phyloP scores from a whole-genome alignment of 495 filamentous ascomycete species.

The Articulospora tetracladia region DNA sequence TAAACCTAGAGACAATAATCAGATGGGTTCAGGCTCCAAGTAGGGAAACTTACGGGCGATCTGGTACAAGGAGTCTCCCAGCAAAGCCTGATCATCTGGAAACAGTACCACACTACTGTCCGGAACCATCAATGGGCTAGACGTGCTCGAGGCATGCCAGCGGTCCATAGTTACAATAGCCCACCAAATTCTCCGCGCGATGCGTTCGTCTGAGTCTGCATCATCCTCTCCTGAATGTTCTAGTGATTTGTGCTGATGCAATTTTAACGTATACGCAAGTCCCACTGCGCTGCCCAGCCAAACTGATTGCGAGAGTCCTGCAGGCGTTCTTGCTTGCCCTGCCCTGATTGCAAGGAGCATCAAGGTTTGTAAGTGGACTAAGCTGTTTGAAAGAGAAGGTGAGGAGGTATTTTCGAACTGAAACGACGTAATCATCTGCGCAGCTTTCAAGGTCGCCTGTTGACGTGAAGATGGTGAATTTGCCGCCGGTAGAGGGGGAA shows the following conservation, averaged over 20 bases:
- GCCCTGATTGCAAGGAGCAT: constrained; percentile 56
- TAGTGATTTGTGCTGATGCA: constrained; percentile 37
- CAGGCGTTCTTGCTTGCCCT: constrained; percentile 38
- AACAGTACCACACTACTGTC: constrained; percentile 59
- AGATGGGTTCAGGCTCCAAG: neutral
- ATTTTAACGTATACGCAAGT: constrained; percentile 53
- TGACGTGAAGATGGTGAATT: constrained; percentile 31
- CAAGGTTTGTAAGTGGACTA: constrained; percentile 61
- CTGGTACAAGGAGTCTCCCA: constrained; percentile 61
- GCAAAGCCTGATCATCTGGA: constrained; percentile 58
- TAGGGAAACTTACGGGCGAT: constrained; percentile 59
- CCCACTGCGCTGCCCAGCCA: constrained; percentile 55
- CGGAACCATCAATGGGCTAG: constrained; percentile 51
- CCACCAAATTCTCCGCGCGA: constrained; percentile 72
- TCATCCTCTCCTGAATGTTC: constrained; percentile 31
- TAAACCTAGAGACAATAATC: constrained; percentile 24
- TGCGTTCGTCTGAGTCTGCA: constrained; percentile 64
- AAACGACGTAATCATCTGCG: constrained; percentile 47
- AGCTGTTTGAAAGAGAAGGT: constrained; percentile 43
- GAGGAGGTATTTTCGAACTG: constrained; percentile 42
- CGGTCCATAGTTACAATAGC: constrained; percentile 68
- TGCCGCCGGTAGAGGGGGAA: constrained; percentile 50
- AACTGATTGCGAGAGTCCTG: constrained; percentile 31
- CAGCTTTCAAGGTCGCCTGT: constrained; percentile 39
- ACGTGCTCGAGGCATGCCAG: constrained; percentile 69